Conservation (phyloP, 2,329 filamentous ascomycete genomes). For the Fusarium penzigii region DNA sequence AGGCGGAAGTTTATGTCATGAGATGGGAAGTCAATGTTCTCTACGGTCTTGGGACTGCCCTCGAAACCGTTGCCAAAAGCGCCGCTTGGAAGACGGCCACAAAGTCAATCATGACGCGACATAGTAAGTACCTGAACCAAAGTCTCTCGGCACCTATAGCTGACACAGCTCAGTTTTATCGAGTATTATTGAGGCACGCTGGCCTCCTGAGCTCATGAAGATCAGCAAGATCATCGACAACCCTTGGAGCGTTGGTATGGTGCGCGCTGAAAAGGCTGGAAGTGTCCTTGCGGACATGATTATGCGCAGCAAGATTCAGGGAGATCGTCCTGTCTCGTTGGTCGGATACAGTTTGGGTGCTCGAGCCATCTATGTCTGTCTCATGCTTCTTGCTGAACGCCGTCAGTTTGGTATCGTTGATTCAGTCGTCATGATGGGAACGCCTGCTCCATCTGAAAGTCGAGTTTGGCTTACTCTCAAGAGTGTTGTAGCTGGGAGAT, state of each 20-base stretch:
- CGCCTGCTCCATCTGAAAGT: conserved; percentile 72
- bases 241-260: conserved; percentile 75
- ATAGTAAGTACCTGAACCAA: conserved; percentile 41
- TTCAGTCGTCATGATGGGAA: conserved; percentile 80
- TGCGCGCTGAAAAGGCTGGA: conserved; percentile 72
- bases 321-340: conserved; percentile 77
- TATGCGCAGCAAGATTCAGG: conserved; percentile 74
- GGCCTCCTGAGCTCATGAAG: conserved; percentile 65
- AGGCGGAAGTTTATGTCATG: conserved; percentile 79
- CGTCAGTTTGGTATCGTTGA: conserved; percentile 85
- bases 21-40: conserved; percentile 81
- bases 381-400: conserved; percentile 77
- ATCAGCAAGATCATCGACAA: conserved; percentile 78
- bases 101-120: conserved; percentile 47
- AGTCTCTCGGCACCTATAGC: not conserved
- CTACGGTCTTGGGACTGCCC: conserved; percentile 73
- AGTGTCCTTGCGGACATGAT: conserved; percentile 77
- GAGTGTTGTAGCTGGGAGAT: conserved; percentile 75
- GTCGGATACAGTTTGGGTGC: conserved; percentile 83
- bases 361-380: conserved; percentile 79
- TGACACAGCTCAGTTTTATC: conserved; percentile 46
- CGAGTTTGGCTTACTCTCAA: conserved; percentile 77
- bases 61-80: conserved; percentile 76
- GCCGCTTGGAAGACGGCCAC: conserved; percentile 76
- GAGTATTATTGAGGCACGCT: conserved; percentile 58